phyloP scores from a whole-genome alignment of 2,329 filamentous ascomycete species.

The Calonectria pauciramosa region DNA sequence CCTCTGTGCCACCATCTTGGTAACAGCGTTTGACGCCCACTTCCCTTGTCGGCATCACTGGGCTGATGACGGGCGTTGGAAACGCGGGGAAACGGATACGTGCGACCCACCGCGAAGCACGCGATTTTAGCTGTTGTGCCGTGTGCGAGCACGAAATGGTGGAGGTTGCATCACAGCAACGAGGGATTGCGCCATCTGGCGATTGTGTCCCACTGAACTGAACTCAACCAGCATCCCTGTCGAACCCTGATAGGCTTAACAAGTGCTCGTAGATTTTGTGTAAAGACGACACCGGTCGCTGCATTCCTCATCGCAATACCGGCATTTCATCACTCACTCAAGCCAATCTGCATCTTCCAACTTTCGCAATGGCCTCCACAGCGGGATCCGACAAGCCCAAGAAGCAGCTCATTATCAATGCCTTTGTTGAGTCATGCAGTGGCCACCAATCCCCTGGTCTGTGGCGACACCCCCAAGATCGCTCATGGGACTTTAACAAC shows the following conservation, averaged over 20 bases:
- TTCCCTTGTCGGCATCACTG: background rate
- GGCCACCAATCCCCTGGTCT: conserved; percentile 62
- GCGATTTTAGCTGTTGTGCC: conserved; percentile 7
- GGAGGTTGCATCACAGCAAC: conserved; percentile 8
- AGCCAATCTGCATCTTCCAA: background rate
- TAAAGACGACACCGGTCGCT: conserved; percentile 11
- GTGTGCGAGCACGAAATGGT: background rate
- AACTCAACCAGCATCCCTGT: background rate
- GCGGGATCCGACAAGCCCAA: conserved; percentile 38
- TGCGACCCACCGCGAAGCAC: conserved; percentile 22
- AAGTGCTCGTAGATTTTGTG: background rate
- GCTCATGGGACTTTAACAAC: conserved; percentile 72
- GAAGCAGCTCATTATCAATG: conserved; percentile 59
- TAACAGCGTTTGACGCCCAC: background rate
- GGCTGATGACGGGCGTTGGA: background rate
- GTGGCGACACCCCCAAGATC: conserved; percentile 74
- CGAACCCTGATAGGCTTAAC: background rate
- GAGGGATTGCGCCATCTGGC: conserved; percentile 18
- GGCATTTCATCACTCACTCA: background rate
- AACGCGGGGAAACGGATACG: conserved; percentile 21
- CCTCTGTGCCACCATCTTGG: background rate
- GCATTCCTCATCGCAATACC: background rate
- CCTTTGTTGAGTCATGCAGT: conserved; percentile 56
- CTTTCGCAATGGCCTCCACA: conserved; percentile 13
- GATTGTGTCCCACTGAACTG: background rate